These are phyloP conservation scores for Malbranchea zuffiana DNA, from an alignment of 2,329 filamentous ascomycete genomes.

Conservation along the genomic window DNA sequence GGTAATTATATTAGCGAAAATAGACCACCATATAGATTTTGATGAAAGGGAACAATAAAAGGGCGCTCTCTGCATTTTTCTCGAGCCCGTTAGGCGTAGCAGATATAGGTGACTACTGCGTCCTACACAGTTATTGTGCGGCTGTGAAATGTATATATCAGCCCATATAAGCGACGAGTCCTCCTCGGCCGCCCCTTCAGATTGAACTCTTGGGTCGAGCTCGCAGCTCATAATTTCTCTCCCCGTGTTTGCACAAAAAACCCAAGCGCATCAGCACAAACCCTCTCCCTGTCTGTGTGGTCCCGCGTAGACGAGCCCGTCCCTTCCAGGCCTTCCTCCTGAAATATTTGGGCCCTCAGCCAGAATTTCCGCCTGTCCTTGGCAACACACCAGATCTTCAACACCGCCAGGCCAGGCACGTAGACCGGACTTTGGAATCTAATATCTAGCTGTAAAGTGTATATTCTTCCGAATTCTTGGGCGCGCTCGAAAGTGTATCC, in stretches of 20 bases:
- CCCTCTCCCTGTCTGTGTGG: constrained; percentile 24
- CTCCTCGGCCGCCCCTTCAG: too few relatives aligned
- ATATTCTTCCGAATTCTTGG: constrained; percentile 25
- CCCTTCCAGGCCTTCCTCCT: constrained; percentile 24
- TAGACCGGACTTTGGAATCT: constrained; percentile 30
- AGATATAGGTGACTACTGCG: too few relatives aligned
- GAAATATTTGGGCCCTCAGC: constrained; percentile 31
- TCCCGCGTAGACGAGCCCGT: constrained; percentile 21
- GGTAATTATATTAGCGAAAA: too few relatives aligned
- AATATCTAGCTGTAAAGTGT: constrained; percentile 33
- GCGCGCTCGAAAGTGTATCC: constrained; percentile 12
- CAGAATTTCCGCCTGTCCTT: constrained; percentile 32
- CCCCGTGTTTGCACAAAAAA: constrained; percentile 30
- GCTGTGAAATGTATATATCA: constrained; percentile 2
- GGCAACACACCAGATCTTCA: constrained; percentile 28
- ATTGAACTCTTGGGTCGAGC: neutral
- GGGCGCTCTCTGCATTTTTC: too few relatives aligned
- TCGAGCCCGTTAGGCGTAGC: too few relatives aligned
- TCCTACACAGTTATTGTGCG: too few relatives aligned
- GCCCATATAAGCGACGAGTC: neutral
- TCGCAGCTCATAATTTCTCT: constrained; percentile 19
- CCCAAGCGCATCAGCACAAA: constrained; percentile 32
- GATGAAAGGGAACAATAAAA: too few relatives aligned
- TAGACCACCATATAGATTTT: too few relatives aligned
- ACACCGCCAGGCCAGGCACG: constrained; percentile 28